phyloP scores from a whole-genome alignment of 345 rosid species.

The Eutrema japonicum region DNA sequence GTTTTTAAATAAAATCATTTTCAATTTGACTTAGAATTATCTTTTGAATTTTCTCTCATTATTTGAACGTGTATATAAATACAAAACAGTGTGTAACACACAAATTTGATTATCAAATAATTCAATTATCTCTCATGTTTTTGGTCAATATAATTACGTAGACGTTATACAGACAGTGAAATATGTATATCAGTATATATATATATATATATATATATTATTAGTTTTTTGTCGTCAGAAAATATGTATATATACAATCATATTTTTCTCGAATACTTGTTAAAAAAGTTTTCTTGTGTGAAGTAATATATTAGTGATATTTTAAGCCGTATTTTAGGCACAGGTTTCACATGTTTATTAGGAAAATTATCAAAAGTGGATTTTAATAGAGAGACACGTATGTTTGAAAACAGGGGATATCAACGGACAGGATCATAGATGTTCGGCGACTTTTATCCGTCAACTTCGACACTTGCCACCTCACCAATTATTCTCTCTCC shows the following conservation, averaged over 20 bases:
- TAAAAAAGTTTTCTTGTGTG: not conserved
- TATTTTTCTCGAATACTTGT: not conserved
- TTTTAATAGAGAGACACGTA: not conserved
- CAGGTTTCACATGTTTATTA: constrained; percentile 27
- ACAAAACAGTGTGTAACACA: constrained; percentile 43
- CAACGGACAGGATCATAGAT: constrained; percentile 95
- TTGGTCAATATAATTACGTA: constrained; percentile 31
- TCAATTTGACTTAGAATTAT: constrained; percentile 40
- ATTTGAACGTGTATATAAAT: constrained; percentile 38
- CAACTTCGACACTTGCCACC: constrained; percentile 68
- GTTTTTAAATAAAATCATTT: constrained; percentile 23
- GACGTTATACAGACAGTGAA: constrained; percentile 44
- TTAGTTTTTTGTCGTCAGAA: not conserved
- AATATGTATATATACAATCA: constrained; percentile 17
- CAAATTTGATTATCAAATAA: constrained; percentile 17
- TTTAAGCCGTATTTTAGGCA: constrained; percentile 7
- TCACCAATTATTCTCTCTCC: constrained; percentile 76
- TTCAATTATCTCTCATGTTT: constrained; percentile 9
- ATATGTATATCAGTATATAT: not conserved
- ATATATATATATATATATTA: not conserved
- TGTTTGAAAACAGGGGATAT: constrained; percentile 73
- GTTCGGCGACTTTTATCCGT: constrained; percentile 83
- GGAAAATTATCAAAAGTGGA: not conserved
- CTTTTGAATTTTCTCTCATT: not conserved
- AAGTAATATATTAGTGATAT: not conserved